Evolutionary conservation across 2,329 filamentous ascomycete species (phyloP), one percentile per base, ranked within the genome.

Genomic region (Penicillium sumatraense): DNA sequence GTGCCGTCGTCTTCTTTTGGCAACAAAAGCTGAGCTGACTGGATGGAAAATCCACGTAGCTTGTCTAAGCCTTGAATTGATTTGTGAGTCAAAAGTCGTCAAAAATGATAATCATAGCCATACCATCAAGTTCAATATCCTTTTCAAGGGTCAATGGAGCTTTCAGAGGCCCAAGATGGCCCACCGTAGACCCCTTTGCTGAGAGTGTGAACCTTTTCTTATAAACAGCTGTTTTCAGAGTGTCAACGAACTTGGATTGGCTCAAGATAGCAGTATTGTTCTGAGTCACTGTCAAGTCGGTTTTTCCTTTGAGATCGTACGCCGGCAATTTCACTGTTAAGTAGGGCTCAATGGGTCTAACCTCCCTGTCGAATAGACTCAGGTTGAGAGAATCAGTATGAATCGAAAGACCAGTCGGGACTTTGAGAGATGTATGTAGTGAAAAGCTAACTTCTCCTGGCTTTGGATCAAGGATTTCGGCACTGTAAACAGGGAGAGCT

Each of bases 211-310:
- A 72, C 1, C 60, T 54, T 0, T 72, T 65, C 1, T 71, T 40
- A 29, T 79, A 74, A 11, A 80, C 78, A 21, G 80, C 75, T 1
- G 63, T 38, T 27, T 70, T 65, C 42, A 82, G 73, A 69, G 75
- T 78, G 1, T 61, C 61, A 5, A 74, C 50, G 2, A 81, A 70
- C 49, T 81, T 73, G 0, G 69, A 68, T 45, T 78, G 48, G 57
- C 80, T 72, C 3, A 67, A 64, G 13, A 81, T 66, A 0, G 62
- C 54, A 1, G 77, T 69, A 0, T 69, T 67, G 54, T 77, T 71
- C 6, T 74, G 68, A 0, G 63, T 64, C 7, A 81, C 53, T 1
- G 52, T 54, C 24, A 80, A 62, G 1, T 68, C 56, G 0, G 76
- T 80, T 16, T 56, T 53, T 1, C 64, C 66, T 26, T 66, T 62